Base-by-base conservation (phyloP, 306 rosid species). In the Geum urbanum region DNA sequence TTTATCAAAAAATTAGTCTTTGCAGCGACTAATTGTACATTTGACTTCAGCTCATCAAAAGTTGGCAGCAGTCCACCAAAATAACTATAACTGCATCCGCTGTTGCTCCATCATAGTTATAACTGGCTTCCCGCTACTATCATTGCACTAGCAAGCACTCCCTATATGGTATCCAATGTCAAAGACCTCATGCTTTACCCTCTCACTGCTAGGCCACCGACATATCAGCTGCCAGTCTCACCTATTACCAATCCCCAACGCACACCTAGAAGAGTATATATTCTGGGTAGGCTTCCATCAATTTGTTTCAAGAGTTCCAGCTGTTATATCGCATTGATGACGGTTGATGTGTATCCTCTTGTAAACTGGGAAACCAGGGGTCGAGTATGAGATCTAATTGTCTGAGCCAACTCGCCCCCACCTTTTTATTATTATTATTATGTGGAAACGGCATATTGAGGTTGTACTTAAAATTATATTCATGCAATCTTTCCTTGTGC, bases 401-500 rank as follows among this genome's bases (percentile, higher is more conserved):
- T 43, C 49, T 67, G 66, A 52, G 27, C 50, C 53, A 22, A 68
- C 53, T 13, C 13, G 37, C 18, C 40, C 50, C 15, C 14, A 24
- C 62, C 12, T 72, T 55, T 73, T 59, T n/a, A n/a, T n/a, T n/a
- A n/a, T 37, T 62, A 40, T 81, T 71, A 18, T 63, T 0, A 9
- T 46, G 57, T 67, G 69, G 54, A 81, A 61, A 73, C 56, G 53
- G 57, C 71, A 51, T 71, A 51, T 70, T 56, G 56, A 62, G 67
- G 45, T 77, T 12, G 55, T 48, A 79, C 76, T 51, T 64, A 64
- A 43, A 55, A 57, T 70, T 80, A 59, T 64, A 58, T 69, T 66
- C 13, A 22, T 59, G 22, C 11, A 48, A 18, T 67, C 43, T 57
- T 74, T 70, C 54, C 35, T 59, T 76, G 46, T 83, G 80, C 88